Percentiles rank a stretch among this genome's conserved stretches.
phyloP scores from a whole-genome alignment of 73 alveolate species.

The Paramecium bursaria region DNA sequence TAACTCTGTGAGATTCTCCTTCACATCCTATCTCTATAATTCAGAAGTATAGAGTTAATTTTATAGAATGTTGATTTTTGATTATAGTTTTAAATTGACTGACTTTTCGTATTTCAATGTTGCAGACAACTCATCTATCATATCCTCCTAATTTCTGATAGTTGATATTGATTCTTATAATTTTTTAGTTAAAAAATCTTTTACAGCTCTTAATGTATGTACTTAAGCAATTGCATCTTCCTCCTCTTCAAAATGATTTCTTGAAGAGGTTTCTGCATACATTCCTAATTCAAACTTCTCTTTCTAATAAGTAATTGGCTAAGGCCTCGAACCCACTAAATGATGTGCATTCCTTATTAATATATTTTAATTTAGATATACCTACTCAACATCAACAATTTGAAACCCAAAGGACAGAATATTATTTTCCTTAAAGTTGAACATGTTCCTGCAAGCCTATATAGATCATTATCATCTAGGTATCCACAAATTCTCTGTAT shows the following conservation, averaged over 20 bases:
- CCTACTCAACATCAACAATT: conserved; percentile 25
- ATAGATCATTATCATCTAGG: conserved; percentile 55
- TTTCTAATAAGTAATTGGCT: neutral
- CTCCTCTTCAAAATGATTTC: conserved; percentile 2
- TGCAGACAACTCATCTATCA: conserved; percentile 33
- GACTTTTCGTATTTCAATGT: conserved; percentile 35
- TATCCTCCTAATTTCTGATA: neutral
- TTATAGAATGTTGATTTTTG: conserved; percentile 37
- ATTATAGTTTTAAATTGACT: conserved; percentile 12
- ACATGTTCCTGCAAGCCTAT: conserved; percentile 29
- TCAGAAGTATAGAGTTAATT: conserved; percentile 30
- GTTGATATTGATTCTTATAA: conserved; percentile 2
- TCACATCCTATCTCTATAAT: conserved; percentile 31
- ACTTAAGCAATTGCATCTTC: conserved; percentile 49
- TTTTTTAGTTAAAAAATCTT: conserved; percentile 37
- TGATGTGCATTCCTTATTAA: conserved; percentile 45
- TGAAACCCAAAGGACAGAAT: conserved; percentile 50
- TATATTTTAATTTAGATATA: too few relatives aligned
- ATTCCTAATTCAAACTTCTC: conserved; percentile 11
- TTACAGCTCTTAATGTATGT: conserved; percentile 9
- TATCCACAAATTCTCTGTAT: conserved; percentile 46
- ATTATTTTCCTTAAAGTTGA: conserved; percentile 28
- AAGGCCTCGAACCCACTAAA: neutral
- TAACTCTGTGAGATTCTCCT: conserved; percentile 32
- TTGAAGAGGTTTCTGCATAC: neutral